These are phyloP conservation scores for Agaricus blazei DNA, from an alignment of 768 basidiomycete genomes.

Conservation along the genomic window DNA sequence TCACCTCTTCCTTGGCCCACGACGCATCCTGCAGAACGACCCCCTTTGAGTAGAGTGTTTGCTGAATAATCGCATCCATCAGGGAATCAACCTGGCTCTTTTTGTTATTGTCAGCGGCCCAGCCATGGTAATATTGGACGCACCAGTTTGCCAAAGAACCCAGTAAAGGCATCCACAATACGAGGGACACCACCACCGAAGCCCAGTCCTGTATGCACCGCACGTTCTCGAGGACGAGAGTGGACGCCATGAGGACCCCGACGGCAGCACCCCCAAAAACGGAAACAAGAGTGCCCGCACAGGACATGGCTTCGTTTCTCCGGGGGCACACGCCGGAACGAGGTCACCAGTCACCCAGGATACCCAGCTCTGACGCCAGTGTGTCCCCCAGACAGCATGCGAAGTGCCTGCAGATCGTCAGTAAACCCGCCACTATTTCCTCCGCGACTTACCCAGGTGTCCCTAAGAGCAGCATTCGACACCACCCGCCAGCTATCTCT, in stretches of 20 bases:
- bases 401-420: conserved; percentile 57
- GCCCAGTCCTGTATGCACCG: conserved; percentile 42
- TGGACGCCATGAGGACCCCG: conserved; percentile 58
- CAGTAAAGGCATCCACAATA: conserved; percentile 57
- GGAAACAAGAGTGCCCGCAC: conserved; percentile 71
- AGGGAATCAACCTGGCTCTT: conserved; percentile 68
- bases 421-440: not conserved
- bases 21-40: too few relatives aligned
- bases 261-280: conserved; percentile 68
- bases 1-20: conserved; percentile 20
- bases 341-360: too few relatives aligned
- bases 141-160: conserved; percentile 78
- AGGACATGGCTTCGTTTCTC: conserved; percentile 89
- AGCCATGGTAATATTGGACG: too few relatives aligned
- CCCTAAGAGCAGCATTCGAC: conserved; percentile 57
- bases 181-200: conserved; percentile 33
- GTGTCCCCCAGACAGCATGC: conserved; percentile 90
- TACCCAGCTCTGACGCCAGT: conserved; percentile 89
- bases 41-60: conserved; percentile 75
- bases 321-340: conserved; percentile 63
- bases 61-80: conserved; percentile 83
- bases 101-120: too few relatives aligned
- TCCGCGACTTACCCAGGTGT: conserved; percentile 52
- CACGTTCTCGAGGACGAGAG: conserved; percentile 71
- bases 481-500: conserved; percentile 44